phyloP scores from a whole-genome alignment of 1,139 yeast species.

The Yamadazyma dendronema region DNA sequence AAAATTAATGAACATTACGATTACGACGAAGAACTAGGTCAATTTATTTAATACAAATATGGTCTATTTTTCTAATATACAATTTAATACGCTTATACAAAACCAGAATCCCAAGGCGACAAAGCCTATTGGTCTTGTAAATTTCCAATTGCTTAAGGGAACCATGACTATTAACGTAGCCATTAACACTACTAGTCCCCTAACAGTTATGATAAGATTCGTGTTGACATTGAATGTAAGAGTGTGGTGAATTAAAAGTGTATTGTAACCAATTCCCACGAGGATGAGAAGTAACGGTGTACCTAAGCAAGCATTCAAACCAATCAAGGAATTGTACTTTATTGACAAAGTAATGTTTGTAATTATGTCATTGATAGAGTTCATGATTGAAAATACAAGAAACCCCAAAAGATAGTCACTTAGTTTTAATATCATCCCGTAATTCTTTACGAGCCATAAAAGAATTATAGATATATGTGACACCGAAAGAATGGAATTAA shows the following conservation, averaged over 20 bases:
- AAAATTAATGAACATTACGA: neutral
- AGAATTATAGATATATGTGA: constrained; percentile 29
- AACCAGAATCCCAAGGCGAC: constrained; percentile 23
- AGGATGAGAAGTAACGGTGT: constrained; percentile 39
- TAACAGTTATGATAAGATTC: constrained; percentile 26
- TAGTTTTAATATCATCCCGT: constrained; percentile 35
- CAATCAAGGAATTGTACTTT: constrained; percentile 34
- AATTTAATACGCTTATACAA: constrained; percentile 17
- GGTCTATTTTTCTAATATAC: neutral
- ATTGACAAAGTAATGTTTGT: constrained; percentile 39
- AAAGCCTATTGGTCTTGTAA: constrained; percentile 31
- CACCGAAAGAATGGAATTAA: constrained; percentile 27
- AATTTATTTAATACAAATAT: neutral
- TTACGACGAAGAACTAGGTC: neutral
- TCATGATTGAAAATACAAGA: constrained; percentile 38
- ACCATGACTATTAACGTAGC: constrained; percentile 13
- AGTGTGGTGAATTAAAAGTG: constrained; percentile 16
- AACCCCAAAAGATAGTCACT: constrained; percentile 43
- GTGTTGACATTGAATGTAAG: constrained; percentile 24
- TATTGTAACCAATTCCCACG: constrained; percentile 40
- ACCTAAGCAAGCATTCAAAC: constrained; percentile 43
- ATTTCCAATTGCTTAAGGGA: constrained; percentile 34
- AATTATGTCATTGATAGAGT: constrained; percentile 41
- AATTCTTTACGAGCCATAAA: constrained; percentile 33
- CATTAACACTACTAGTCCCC: constrained; percentile 21